These are phyloP conservation scores for Aspergillus sclerotioniger DNA, from an alignment of 495 filamentous ascomycete genomes.

Conservation along the genomic window DNA sequence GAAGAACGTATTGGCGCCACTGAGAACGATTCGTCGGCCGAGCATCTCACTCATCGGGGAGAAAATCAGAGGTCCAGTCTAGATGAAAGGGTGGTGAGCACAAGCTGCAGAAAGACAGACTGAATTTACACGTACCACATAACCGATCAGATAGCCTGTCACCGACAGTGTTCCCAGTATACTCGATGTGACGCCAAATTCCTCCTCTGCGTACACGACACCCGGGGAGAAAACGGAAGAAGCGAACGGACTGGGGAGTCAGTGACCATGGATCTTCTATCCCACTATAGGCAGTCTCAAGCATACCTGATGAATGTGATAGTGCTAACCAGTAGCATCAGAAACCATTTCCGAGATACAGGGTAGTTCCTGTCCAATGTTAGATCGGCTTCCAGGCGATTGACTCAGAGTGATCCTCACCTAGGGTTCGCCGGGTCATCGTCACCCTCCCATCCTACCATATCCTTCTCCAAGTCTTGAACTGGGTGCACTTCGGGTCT, in stretches of 20 bases:
- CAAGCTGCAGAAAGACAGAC: too few relatives aligned
- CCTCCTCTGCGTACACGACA: constrained; percentile 3
- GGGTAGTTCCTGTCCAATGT: constrained; percentile 11
- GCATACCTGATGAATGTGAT: constrained; percentile 17
- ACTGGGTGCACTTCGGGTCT: constrained; percentile 7
- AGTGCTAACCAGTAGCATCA: constrained; percentile 9
- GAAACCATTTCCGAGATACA: constrained; percentile 11
- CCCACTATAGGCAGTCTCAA: not conserved
- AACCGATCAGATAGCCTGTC: constrained; percentile 14
- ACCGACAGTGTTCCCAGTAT: constrained; percentile 10
- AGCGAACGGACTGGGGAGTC: constrained; percentile 6
- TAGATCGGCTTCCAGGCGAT: not conserved
- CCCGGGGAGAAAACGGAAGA: constrained; percentile 14
- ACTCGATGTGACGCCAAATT: constrained; percentile 9
- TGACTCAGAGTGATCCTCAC: not conserved
- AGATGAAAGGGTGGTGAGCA: not conserved
- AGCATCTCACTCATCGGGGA: constrained; percentile 50
- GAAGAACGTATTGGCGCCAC: constrained; percentile 51
- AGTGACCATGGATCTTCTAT: not conserved
- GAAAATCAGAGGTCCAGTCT: constrained; percentile 9
- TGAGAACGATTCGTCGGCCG: constrained; percentile 52
- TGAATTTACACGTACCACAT: constrained; percentile 2
- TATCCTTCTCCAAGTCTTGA: constrained; percentile 7
- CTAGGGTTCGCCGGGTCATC: constrained; percentile 16
- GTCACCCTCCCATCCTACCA: constrained; percentile 18